Base-by-base conservation (phyloP, 2,329 filamentous ascomycete species). In the Pochonia chlamydosporia region DNA sequence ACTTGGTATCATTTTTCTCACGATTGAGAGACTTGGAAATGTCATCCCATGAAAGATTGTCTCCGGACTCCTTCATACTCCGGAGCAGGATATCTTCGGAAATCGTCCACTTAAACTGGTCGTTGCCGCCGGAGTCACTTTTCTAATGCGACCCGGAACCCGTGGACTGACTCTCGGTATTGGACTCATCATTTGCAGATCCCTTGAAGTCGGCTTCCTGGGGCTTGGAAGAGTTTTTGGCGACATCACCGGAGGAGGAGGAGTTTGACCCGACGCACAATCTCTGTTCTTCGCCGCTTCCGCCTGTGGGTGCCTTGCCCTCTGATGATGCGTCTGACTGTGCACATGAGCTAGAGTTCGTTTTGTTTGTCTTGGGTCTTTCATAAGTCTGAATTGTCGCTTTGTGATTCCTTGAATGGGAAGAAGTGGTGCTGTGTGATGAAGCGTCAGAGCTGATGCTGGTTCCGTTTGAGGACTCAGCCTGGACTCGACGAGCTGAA, bases 71-170 rank as follows among this genome's bases (percentile, higher is more conserved):
- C 47, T 66, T 69, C 63, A 70, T 65, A 31, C 59, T 57, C 2
- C 57, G 48, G 6, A 70, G 59, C 4, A 65, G 50, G 10, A 52
- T 50, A 43, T 70, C 65, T 23, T 70, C 61, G 1, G 67, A 69
- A 8, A 62, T 43, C 9, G 62, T 57, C 67, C 67, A 69, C 4
- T 25, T 49, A 4, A 47, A 44, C 23, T 26, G 14, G 20, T 37
- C 33, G n/a, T 36, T 20, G 33, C 7, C 33, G n/a, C n/a, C n/a
- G n/a, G n/a, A n/a, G n/a, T n/a, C n/a, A n/a, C n/a, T n/a, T n/a
- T n/a, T n/a, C n/a, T n/a, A n/a, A n/a, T n/a, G n/a, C n/a, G n/a
- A n/a, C n/a, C n/a, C n/a, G n/a, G n/a, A n/a, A n/a, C n/a, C n/a
- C n/a, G n/a, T n/a, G n/a, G n/a, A n/a, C n/a, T n/a, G n/a, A n/a